Conservation (phyloP, 768 basidiomycete species). For the Leucosporidium scottii region DNA sequence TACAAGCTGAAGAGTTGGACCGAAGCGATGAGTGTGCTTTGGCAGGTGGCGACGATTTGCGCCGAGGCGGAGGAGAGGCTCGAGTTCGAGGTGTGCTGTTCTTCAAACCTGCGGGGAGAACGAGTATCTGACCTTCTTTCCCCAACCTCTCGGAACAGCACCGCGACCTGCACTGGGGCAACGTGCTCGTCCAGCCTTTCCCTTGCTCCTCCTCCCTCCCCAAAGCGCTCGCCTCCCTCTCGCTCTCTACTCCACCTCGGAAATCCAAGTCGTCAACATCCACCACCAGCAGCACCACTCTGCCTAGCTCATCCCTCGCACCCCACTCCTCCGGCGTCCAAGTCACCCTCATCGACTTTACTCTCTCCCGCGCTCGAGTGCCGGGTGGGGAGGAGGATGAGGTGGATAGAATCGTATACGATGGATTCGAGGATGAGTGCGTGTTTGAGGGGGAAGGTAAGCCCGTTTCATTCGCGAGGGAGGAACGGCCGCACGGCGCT, state of each 20-base stretch:
- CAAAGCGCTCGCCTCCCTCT: slow-evolving; percentile 41
- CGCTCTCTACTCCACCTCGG: not conserved
- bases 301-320: no score
- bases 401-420: slow-evolving; percentile 62
- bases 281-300: not conserved
- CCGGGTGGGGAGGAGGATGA: slow-evolving; percentile 50
- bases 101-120: slow-evolving; percentile 1
- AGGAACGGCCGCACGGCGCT: not conserved
- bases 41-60: slow-evolving; percentile 75
- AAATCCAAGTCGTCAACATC: not conserved
- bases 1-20: slow-evolving; percentile 70
- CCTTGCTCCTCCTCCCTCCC: slow-evolving; percentile 26
- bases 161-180: slow-evolving; percentile 97
- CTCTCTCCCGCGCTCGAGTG: slow-evolving; percentile 57
- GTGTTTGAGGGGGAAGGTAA: slow-evolving; percentile 85
- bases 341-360: slow-evolving; percentile 88
- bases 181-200: slow-evolving; percentile 65
- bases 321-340: slow-evolving; percentile 50
- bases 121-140: not conserved
- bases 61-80: slow-evolving; percentile 70
- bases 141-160: slow-evolving; percentile 58
- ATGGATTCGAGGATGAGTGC: slow-evolving; percentile 60
- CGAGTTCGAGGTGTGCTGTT: slow-evolving; percentile 71
- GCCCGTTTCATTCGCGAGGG: slow-evolving; percentile 10
- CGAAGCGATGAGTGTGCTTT: slow-evolving; percentile 81